Evolutionary conservation across 192 early-diverging fungal species (phyloP).

Genomic region (Coemansia sp.): DNA sequence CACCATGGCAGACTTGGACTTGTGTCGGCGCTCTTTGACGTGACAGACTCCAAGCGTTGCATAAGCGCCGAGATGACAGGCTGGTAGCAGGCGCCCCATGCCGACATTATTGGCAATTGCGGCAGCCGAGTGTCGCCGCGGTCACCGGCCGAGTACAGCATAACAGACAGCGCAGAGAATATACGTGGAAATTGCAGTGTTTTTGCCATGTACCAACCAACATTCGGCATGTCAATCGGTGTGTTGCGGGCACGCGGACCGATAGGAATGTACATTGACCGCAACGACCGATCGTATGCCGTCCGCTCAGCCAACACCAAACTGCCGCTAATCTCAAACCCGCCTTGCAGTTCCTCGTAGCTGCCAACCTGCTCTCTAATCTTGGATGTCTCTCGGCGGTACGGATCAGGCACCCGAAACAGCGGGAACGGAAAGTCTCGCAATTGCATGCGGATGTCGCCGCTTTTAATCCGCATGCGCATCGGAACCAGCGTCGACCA

Average conservation of each 20-base stretch:
- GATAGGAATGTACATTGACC: constrained; percentile 45
- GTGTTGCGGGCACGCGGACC: constrained; percentile 37
- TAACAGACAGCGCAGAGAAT: constrained; percentile 39
- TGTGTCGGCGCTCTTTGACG: constrained; percentile 51
- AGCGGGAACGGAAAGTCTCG: constrained; percentile 58
- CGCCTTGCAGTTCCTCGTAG: constrained; percentile 46
- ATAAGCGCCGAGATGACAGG: constrained; percentile 55
- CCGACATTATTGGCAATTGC: constrained; percentile 49
- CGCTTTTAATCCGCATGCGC: constrained; percentile 50
- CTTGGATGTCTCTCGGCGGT: constrained; percentile 23
- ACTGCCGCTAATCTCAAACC: constrained; percentile 47
- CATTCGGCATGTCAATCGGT: constrained; percentile 19
- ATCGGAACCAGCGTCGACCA: constrained; percentile 53
- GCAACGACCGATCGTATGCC: constrained; percentile 42
- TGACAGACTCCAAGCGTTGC: constrained; percentile 53
- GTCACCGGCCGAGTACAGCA: constrained; percentile 34
- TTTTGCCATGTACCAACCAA: constrained; percentile 52
- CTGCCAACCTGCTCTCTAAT: constrained; percentile 4
- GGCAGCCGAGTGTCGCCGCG: constrained; percentile 16
- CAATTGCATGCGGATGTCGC: constrained; percentile 49
- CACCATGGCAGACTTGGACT: constrained; percentile 57
- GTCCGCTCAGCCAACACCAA: constrained; percentile 46
- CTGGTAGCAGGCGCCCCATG: constrained; percentile 56
- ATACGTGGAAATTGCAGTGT: constrained; percentile 54
- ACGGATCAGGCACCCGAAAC: constrained; percentile 52